phyloP scores from a whole-genome alignment of 2,329 filamentous ascomycete genomes.

The Aspergillus unguis region DNA sequence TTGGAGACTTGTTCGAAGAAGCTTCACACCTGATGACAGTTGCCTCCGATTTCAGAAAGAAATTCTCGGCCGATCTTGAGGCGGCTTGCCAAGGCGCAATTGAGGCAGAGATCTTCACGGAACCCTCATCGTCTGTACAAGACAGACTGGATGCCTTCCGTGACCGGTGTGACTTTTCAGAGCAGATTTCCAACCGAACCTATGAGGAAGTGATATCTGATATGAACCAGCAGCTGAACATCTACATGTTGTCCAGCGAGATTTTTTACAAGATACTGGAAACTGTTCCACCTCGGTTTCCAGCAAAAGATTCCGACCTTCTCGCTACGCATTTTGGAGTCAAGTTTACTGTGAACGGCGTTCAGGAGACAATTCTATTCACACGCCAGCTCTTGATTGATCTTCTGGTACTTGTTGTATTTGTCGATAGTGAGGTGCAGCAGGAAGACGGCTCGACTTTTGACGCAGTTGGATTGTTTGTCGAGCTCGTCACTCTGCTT shows the following conservation, averaged over 20 bases:
- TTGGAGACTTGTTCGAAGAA: slow-evolving; percentile 54
- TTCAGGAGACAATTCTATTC: slow-evolving; percentile 72
- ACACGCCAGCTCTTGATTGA: slow-evolving; percentile 75
- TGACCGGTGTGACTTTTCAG: slow-evolving; percentile 72
- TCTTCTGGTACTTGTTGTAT: slow-evolving; percentile 75
- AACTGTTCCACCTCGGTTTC: slow-evolving; percentile 44
- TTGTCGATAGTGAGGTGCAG: slow-evolving; percentile 81
- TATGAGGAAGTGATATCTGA: slow-evolving; percentile 66
- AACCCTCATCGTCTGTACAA: slow-evolving; percentile 65
- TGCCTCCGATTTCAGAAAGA: slow-evolving; percentile 66
- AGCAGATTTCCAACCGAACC: slow-evolving; percentile 78
- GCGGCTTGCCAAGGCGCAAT: slow-evolving; percentile 66
- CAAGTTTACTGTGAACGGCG: slow-evolving; percentile 69
- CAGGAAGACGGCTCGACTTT: slow-evolving; percentile 69
- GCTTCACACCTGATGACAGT: slow-evolving; percentile 65
- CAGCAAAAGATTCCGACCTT: slow-evolving; percentile 41
- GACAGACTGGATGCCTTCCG: slow-evolving; percentile 77
- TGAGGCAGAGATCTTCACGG: slow-evolving; percentile 69
- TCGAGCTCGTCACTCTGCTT: slow-evolving; percentile 65
- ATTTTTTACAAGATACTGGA: slow-evolving; percentile 52
- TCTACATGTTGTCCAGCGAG: slow-evolving; percentile 47
- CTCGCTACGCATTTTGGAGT: slow-evolving; percentile 69
- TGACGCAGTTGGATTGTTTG: slow-evolving; percentile 57
- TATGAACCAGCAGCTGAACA: slow-evolving; percentile 63
- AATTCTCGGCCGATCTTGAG: slow-evolving; percentile 66